phyloP scores from a whole-genome alignment of 208 protist genomes.

The Trypanosoma grayi region DNA sequence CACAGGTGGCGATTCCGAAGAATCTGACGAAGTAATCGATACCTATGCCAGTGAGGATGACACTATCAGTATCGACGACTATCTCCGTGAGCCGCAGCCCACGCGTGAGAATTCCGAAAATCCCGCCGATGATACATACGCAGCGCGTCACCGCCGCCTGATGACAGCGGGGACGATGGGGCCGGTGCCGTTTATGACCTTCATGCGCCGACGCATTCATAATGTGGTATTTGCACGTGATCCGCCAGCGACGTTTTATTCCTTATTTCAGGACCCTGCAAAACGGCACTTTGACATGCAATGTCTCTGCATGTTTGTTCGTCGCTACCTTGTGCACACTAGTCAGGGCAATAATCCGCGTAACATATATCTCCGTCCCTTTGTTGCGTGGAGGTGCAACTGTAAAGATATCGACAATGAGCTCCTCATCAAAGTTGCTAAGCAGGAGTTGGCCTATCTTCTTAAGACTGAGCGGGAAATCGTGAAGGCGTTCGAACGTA shows the following conservation, averaged over 20 bases:
- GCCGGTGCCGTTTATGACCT: constrained; percentile 78
- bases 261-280: constrained; percentile 54
- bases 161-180: constrained; percentile 22
- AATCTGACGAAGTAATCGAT: neutral
- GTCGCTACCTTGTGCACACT: constrained; percentile 79
- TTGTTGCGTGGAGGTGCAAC: constrained; percentile 56
- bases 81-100: neutral
- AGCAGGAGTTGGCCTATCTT: constrained; percentile 66
- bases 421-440: constrained; percentile 43
- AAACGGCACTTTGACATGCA: constrained; percentile 71
- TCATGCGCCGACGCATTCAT: constrained; percentile 66
- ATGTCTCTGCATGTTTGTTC: constrained; percentile 81
- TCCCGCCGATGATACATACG: neutral
- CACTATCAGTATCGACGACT: neutral
- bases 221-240: constrained; percentile 68
- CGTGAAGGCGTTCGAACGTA: constrained; percentile 19
- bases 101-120: neutral
- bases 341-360: constrained; percentile 71
- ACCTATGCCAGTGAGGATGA: neutral
- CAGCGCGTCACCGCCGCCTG: constrained; percentile 4
- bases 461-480: constrained; percentile 67
- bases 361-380: constrained; percentile 54
- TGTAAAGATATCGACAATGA: constrained; percentile 56
- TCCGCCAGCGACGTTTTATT: constrained; percentile 49
- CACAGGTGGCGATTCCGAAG: neutral